Evolutionary conservation across 805 yeast species (phyloP).

Genomic region (Ogataea nakhonphanomensis): DNA sequence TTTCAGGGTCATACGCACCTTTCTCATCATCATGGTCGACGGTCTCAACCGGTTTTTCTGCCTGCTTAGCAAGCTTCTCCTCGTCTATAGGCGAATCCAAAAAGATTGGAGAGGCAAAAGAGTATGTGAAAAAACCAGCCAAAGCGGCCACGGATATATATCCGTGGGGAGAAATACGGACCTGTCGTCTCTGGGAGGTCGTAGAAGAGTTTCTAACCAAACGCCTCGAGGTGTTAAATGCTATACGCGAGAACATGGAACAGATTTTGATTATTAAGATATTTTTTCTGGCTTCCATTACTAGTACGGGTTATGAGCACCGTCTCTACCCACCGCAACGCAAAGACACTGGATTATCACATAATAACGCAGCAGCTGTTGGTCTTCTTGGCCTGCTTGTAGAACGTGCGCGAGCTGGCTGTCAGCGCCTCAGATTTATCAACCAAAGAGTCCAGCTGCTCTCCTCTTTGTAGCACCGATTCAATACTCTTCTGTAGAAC

Average conservation of each 20-base stretch:
- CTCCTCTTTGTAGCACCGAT: constrained; percentile 92
- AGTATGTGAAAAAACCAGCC: constrained; percentile 5
- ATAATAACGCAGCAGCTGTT: constrained; percentile 83
- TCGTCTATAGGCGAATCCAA: constrained; percentile 13
- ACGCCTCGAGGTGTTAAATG: constrained; percentile 1
- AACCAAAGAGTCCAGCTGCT: constrained; percentile 87
- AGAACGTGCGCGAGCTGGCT: constrained; percentile 85
- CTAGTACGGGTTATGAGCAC: constrained; percentile 7
- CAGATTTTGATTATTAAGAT: constrained; percentile 4
- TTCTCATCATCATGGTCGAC: constrained; percentile 35
- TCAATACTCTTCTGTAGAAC: constrained; percentile 95
- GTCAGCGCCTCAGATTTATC: constrained; percentile 94
- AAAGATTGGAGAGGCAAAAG: constrained; percentile 8
- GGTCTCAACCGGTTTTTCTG: constrained; percentile 20
- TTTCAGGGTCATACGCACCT: constrained; percentile 90
- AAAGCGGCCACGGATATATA: constrained; percentile 1
- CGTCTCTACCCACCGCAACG: background rate
- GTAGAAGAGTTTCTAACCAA: constrained; percentile 5
- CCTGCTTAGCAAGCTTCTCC: constrained; percentile 15
- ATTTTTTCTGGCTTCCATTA: constrained; percentile 1
- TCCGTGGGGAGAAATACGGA: background rate
- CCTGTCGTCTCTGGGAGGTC: background rate
- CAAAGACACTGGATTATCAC: constrained; percentile 32
- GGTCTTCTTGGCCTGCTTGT: constrained; percentile 94
- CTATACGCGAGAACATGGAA: constrained; percentile 3